Evolutionary conservation across 345 rosid species (phyloP), one percentile per base, ranked within the genome.

Genomic region (Aquilaria yunnanensis): DNA sequence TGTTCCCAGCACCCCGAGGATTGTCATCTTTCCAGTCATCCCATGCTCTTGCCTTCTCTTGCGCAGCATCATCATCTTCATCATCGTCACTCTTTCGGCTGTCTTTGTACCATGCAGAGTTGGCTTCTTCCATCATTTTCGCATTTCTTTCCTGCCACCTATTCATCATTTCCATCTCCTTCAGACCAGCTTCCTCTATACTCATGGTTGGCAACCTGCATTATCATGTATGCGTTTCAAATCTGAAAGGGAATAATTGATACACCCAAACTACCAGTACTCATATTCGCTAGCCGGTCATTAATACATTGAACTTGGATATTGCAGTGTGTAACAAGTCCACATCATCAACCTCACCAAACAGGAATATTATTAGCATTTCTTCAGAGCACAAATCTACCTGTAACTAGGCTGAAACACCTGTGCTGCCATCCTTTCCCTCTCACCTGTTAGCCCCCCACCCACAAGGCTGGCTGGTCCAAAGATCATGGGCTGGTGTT

Each of bases 21-120:
- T 91, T 80, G 9, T 95, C 99, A 6, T 95, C 99, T 71, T 95
- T 95, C 99, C 99, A 91, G 67, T 89, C 98, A 57, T 95, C 96
- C 55, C 78, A 91, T 31, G 94, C 98, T 65, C 99, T 81, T 23
- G 97, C 97, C 76, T 72, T 87, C 56, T 80, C 78, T 32, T 78
- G 86, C 0, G 92, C 90, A 16, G 79, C 85, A 37, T 95, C 96
- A 32, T 89, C 96, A 4, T 86, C 96, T 8, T 84, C 90, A 61
- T 63, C 83, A 43, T 68, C 83, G n/a, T 82, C 76, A 5, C 71
- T 23, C 61, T 72, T 83, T 33, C 61, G 66, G 51, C 47, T 61
- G 41, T 89, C 98, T 75, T 74, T 95, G 77, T 91, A 67, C 99
- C 97, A 91, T 0, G 90, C 82, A 1, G 87, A 84, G 70, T 75